Base-by-base conservation (phyloP, 2,329 filamentous ascomycete genomes). In the Trichoderma gracile region DNA sequence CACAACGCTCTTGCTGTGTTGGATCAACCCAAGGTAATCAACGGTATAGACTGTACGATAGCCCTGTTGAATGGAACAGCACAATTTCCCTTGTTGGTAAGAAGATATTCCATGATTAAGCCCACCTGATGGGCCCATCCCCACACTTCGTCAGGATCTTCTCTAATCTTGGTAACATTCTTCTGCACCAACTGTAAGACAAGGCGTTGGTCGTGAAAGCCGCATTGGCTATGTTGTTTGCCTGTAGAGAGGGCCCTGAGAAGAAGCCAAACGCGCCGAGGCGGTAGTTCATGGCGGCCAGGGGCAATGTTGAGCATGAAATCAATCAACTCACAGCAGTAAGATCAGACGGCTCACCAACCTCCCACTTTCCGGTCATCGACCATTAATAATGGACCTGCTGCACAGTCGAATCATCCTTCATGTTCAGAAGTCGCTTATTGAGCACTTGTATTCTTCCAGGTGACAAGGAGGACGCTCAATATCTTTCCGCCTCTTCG, bases 221-320 rank as follows among this genome's bases (percentile, higher is more conserved):
- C 86, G 3, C 83, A 69, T 89, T 89, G 12, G 87, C 75, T 58
- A 81, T 79, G 2, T 85, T 85, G 67, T 83, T 74, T 15, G 74
- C 71, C 49, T 79, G 78, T 12, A 87, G 77, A 38, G 80, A 76
- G 42, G 84, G 79, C 53, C 84, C 81, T 0, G 84, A 80, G 7
- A 89, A 77, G 66, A 88, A 89, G 0, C 86, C 86, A 68, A 82
- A 83, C 0, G 82, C 74, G 0, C 84, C 84, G 6, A 89, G 81
- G 8, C 86, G 80, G 69, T 86, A 86, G 71, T 85, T 84, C 40
- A 57, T 57, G n/a, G 54, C 54, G 12, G 30, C 42, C 40, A 40
- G 46, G 5, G n/a, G n/a, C n/a, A n/a, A n/a, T n/a, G n/a, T n/a
- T n/a, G n/a, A n/a, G n/a, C n/a, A n/a, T n/a, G n/a, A n/a, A n/a